Percentiles rank a stretch among this genome's conserved stretches.
These are phyloP conservation scores for Aspergillus texensis DNA, from an alignment of 2,329 filamentous ascomycete genomes.

Conservation along the genomic window DNA sequence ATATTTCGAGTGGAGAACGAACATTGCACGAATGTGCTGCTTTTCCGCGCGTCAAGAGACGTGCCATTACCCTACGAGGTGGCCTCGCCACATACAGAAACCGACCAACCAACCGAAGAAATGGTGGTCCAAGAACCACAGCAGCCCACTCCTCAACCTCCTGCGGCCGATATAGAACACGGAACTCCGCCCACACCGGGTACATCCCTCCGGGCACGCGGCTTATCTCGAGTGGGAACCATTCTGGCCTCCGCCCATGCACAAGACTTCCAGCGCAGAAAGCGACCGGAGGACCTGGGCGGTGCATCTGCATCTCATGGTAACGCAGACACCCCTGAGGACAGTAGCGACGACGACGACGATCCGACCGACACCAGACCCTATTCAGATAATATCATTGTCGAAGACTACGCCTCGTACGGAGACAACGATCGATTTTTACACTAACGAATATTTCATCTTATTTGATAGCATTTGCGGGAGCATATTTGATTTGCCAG, in stretches of 20 bases:
- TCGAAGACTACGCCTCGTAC: slow-evolving; percentile 18
- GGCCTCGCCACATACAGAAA: slow-evolving; percentile 23
- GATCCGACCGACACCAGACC: slow-evolving; percentile 20
- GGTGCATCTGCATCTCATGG: slow-evolving; percentile 38
- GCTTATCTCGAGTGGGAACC: slow-evolving; percentile 58
- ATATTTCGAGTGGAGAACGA: slow-evolving; percentile 97
- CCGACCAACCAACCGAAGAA: slow-evolving; percentile 22
- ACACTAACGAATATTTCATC: neutral
- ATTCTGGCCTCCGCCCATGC: slow-evolving; percentile 83
- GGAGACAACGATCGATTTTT: slow-evolving; percentile 6
- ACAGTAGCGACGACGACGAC: slow-evolving; percentile 43
- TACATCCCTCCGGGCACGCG: slow-evolving; percentile 31
- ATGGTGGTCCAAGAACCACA: slow-evolving; percentile 32
- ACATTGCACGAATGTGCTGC: slow-evolving; percentile 87
- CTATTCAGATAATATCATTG: slow-evolving; percentile 19
- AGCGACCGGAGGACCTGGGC: slow-evolving; percentile 52
- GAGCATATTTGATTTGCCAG: no score
- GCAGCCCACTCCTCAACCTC: slow-evolving; percentile 19
- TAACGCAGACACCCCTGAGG: slow-evolving; percentile 38
- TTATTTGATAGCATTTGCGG: neutral
- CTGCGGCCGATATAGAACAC: slow-evolving; percentile 32
- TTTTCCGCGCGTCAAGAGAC: slow-evolving; percentile 87
- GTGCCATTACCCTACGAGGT: slow-evolving; percentile 79
- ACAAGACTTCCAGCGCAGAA: slow-evolving; percentile 87
- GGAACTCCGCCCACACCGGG: slow-evolving; percentile 29